These are phyloP conservation scores for Mycocalia duriaeana DNA, from an alignment of 1,284 basidiomycete genomes.

Conservation along the genomic window DNA sequence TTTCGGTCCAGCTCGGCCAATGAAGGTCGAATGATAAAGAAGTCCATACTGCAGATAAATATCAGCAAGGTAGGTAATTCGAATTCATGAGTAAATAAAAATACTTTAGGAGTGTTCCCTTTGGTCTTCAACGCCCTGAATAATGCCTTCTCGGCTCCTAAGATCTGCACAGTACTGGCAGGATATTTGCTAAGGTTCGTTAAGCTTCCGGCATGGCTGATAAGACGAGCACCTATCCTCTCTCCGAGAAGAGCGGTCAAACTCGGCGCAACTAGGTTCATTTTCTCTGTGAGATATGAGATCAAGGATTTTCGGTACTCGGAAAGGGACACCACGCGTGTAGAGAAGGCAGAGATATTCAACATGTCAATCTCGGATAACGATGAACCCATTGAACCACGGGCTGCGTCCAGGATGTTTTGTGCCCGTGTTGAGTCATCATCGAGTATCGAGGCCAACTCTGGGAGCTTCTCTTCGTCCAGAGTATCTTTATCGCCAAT, in stretches of 20 bases:
- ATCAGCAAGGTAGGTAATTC: conserved; percentile 6
- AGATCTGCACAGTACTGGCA: conserved; percentile 95
- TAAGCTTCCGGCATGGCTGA: conserved; percentile 96
- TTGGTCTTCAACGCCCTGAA: conserved; percentile 99
- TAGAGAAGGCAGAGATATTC: conserved; percentile 92
- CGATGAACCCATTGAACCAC: conserved; percentile 92
- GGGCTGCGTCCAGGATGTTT: conserved; percentile 92
- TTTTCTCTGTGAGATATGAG: conserved; percentile 91
- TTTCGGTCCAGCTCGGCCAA: conserved; percentile 91
- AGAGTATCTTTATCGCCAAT: conserved; percentile 88
- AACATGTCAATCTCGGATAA: conserved; percentile 93
- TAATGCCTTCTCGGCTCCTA: conserved; percentile 97
- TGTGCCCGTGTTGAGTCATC: conserved; percentile 86
- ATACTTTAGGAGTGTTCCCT: conserved; percentile 95
- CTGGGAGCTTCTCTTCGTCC: conserved; percentile 73
- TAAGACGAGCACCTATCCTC: conserved; percentile 90
- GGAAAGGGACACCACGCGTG: conserved; percentile 86
- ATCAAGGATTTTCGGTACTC: conserved; percentile 93
- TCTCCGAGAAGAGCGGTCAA: conserved; percentile 93
- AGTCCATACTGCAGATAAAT: conserved; percentile 70
- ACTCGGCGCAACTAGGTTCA: conserved; percentile 96
- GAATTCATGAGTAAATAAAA: conserved; percentile 12
- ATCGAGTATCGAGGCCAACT: conserved; percentile 79
- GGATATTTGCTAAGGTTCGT: conserved; percentile 98
- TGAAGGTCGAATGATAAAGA: conserved; percentile 92